These are phyloP conservation scores for Penicillium parvum DNA, from an alignment of 495 filamentous ascomycete species.

Conservation along the genomic window DNA sequence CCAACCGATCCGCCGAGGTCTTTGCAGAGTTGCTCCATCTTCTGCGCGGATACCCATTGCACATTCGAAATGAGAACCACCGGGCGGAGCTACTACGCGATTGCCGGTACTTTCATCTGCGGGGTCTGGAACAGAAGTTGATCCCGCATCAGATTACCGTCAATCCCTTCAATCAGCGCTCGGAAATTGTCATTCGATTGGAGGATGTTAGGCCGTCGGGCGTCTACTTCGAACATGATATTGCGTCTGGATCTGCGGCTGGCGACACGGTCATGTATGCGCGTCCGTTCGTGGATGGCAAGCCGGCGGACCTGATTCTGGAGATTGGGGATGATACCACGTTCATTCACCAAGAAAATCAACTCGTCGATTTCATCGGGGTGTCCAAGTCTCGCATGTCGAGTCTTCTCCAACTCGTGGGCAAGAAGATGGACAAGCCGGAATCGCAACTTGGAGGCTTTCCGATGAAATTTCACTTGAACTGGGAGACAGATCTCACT, in stretches of 20 bases:
- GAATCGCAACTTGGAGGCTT: conserved; percentile 8
- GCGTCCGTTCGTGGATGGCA: conserved; percentile 77
- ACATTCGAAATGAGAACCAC: conserved; percentile 73
- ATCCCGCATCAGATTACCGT: conserved; percentile 74
- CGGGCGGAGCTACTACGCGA: conserved; percentile 76
- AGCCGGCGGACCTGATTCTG: conserved; percentile 66
- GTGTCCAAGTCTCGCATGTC: conserved; percentile 62
- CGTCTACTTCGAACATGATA: conserved; percentile 57
- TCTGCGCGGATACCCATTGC: conserved; percentile 79
- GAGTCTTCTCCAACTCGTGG: conserved; percentile 71
- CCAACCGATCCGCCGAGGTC: conserved; percentile 70
- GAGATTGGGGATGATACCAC: conserved; percentile 71
- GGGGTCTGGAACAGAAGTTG: conserved; percentile 82
- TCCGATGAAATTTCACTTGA: conserved; percentile 60
- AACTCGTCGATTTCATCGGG: conserved; percentile 68
- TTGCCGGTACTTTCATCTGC: conserved; percentile 89
- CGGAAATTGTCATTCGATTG: conserved; percentile 78
- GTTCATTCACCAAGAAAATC: conserved; percentile 51
- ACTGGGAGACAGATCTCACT: conserved; percentile 60
- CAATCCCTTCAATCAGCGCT: conserved; percentile 60
- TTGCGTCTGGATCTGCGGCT: conserved; percentile 14
- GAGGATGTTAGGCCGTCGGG: conserved; percentile 85
- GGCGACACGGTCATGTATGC: conserved; percentile 70
- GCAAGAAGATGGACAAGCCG: conserved; percentile 73
- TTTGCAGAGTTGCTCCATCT: conserved; percentile 83